Percentiles rank a stretch among this genome's conserved stretches.
Conservation (phyloP, 1,284 basidiomycete species). For the Athelia sp. region DNA sequence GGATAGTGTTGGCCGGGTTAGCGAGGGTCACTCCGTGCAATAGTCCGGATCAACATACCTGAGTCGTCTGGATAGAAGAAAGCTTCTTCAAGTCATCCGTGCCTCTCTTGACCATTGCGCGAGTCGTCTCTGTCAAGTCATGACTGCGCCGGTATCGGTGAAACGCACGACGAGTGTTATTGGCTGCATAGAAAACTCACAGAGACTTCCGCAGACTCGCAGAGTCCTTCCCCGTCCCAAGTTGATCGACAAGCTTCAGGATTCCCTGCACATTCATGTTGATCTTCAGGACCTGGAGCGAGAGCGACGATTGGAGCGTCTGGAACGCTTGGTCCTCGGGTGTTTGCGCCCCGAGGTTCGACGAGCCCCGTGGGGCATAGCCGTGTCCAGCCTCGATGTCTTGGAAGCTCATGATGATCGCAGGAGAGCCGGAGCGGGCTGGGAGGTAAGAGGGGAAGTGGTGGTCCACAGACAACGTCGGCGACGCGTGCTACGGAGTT, state of each 20-base stretch:
- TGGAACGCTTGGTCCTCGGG: slow-evolving; percentile 72
- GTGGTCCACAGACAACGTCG: too few relatives aligned
- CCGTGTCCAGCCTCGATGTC: slow-evolving; percentile 67
- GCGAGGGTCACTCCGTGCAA: slow-evolving; percentile 2
- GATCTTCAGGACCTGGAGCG: slow-evolving; percentile 98
- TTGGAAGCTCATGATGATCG: slow-evolving; percentile 64
- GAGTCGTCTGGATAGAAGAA: slow-evolving; percentile 57
- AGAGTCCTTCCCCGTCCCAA: slow-evolving; percentile 80
- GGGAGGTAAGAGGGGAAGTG: too few relatives aligned
- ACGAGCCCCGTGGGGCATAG: slow-evolving; percentile 37
- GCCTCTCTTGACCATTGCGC: slow-evolving; percentile 90
- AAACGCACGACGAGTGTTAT: neutral
- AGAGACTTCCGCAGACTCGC: slow-evolving; percentile 70
- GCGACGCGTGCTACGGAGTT: too few relatives aligned
- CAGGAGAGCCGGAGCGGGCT: too few relatives aligned
- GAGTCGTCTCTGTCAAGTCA: slow-evolving; percentile 91
- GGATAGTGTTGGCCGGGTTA: slow-evolving; percentile 1
- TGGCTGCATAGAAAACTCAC: slow-evolving; percentile 39
- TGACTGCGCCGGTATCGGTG: slow-evolving; percentile 36
- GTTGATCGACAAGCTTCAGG: slow-evolving; percentile 85
- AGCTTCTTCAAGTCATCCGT: slow-evolving; percentile 90
- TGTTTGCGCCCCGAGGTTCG: slow-evolving; percentile 40
- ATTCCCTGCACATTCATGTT: slow-evolving; percentile 97
- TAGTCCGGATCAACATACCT: slow-evolving; percentile 39
- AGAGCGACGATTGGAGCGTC: slow-evolving; percentile 78